Conservation (phyloP, 2,329 filamentous ascomycete species). For the Colletotrichum orchidophilum region DNA sequence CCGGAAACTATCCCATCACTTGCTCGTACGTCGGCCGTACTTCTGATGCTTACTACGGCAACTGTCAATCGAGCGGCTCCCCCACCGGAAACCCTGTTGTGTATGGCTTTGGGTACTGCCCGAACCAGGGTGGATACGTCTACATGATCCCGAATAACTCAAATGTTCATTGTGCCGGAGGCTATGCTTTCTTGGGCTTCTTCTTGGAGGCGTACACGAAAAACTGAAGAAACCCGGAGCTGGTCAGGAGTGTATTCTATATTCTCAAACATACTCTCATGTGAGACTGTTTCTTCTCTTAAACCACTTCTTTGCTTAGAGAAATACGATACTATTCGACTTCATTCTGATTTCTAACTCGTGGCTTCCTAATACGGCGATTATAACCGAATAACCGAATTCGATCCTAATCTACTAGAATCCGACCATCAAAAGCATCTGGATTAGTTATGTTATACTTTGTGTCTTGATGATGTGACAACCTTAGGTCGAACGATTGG, state of each 20-base stretch:
- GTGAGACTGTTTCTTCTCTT: background rate
- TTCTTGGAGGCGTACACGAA: background rate
- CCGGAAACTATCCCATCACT: background rate
- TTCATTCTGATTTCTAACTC: background rate
- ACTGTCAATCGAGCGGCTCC: slow-evolving; percentile 8
- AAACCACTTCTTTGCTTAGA: background rate
- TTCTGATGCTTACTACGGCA: background rate
- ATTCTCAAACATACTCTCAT: background rate
- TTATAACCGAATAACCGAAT: background rate
- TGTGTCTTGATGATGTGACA: too few species aligned
- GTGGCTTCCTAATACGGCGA: too few species aligned
- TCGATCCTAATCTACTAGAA: too few species aligned
- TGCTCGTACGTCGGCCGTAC: background rate
- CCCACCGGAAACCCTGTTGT: slow-evolving; percentile 7
- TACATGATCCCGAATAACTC: slow-evolving; percentile 26
- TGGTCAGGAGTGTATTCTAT: background rate
- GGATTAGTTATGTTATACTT: too few species aligned
- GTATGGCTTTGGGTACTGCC: slow-evolving; percentile 12
- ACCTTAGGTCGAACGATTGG: too few species aligned
- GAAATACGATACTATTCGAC: background rate
- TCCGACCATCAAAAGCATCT: too few species aligned
- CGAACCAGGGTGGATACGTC: slow-evolving; percentile 9
- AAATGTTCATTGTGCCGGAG: slow-evolving; percentile 6
- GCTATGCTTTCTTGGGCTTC: slow-evolving; percentile 14
- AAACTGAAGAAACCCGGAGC: background rate